phyloP scores from a whole-genome alignment of 805 yeast genomes.

The Teunomyces gatunensis region DNA sequence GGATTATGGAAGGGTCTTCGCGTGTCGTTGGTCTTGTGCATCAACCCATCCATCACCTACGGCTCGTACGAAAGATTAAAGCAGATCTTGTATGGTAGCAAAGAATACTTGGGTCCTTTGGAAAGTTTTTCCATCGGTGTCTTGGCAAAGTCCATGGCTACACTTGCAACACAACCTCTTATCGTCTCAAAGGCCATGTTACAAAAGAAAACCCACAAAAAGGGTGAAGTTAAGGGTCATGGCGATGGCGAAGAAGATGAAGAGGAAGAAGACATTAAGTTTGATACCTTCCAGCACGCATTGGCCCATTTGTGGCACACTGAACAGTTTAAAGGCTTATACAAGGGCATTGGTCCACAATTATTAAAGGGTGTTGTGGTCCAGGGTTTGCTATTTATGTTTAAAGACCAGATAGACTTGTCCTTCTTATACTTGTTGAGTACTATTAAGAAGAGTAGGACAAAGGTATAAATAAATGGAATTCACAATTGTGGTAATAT shows the following conservation, averaged over 20 bases:
- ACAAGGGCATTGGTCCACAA: conserved; percentile 82
- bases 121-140: conserved; percentile 75
- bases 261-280: conserved; percentile 40
- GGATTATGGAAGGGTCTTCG: conserved; percentile 85
- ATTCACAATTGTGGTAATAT: background rate
- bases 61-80: conserved; percentile 74
- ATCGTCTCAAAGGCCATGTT: conserved; percentile 82
- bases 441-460: conserved; percentile 18
- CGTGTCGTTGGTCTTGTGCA: conserved; percentile 72
- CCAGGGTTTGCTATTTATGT: conserved; percentile 81
- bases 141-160: conserved; percentile 76
- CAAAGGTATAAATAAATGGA: background rate
- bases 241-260: conserved; percentile 27
- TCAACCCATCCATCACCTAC: conserved; percentile 85
- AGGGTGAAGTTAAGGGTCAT: conserved; percentile 16
- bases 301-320: conserved; percentile 54
- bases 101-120: conserved; percentile 50
- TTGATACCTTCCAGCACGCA: conserved; percentile 62
- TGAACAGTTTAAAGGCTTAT: conserved; percentile 66
- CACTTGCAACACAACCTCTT: conserved; percentile 77
- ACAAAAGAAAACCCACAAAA: conserved; percentile 45
- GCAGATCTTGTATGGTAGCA: conserved; percentile 43
- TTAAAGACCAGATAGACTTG: conserved; percentile 63
- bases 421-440: conserved; percentile 34
- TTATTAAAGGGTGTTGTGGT: conserved; percentile 77